phyloP scores from a whole-genome alignment of 2,329 filamentous ascomycete species.

The Davidsoniella australis region DNA sequence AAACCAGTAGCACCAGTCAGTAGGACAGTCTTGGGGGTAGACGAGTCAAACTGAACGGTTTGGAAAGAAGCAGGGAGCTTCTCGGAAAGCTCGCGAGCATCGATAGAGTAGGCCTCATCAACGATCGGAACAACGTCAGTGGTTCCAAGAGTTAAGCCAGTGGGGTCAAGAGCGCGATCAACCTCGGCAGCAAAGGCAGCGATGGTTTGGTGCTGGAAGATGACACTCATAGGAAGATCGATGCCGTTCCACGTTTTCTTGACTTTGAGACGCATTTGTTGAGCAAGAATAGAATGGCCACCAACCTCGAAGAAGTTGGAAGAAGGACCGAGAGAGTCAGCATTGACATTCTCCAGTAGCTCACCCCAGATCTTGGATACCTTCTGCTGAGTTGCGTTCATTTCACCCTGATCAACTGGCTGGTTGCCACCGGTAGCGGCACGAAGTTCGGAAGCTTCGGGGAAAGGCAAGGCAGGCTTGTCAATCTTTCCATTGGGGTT shows the following conservation, averaged over 20 bases:
- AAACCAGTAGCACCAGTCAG: slow-evolving; percentile 84
- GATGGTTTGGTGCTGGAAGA: slow-evolving; percentile 20
- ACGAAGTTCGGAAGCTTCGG: slow-evolving; percentile 19
- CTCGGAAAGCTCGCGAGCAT: slow-evolving; percentile 32
- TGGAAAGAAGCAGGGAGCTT: slow-evolving; percentile 28
- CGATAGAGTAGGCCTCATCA: slow-evolving; percentile 31
- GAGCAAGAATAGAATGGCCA: slow-evolving; percentile 37
- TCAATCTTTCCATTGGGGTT: slow-evolving; percentile 68
- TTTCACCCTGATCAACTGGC: slow-evolving; percentile 31
- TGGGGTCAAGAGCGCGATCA: slow-evolving; percentile 16
- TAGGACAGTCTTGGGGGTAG: slow-evolving; percentile 43
- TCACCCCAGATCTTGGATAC: slow-evolving; percentile 14
- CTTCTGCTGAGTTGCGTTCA: slow-evolving; percentile 18
- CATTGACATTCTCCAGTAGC: slow-evolving; percentile 13
- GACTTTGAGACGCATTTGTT: slow-evolving; percentile 24
- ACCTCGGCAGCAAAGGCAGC: slow-evolving; percentile 18
- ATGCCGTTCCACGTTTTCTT: slow-evolving; percentile 18
- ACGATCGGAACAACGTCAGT: slow-evolving; percentile 13
- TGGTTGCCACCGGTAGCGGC: slow-evolving; percentile 8
- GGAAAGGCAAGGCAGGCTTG: slow-evolving; percentile 61
- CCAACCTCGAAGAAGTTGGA: slow-evolving; percentile 24
- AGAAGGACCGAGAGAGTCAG: slow-evolving; percentile 15
- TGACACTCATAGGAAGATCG: slow-evolving; percentile 19
- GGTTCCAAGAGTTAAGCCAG: slow-evolving; percentile 18
- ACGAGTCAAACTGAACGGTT: slow-evolving; percentile 16